Base-by-base conservation (phyloP, 2,329 filamentous ascomycete genomes). In the Pseudopithomyces chartarum region DNA sequence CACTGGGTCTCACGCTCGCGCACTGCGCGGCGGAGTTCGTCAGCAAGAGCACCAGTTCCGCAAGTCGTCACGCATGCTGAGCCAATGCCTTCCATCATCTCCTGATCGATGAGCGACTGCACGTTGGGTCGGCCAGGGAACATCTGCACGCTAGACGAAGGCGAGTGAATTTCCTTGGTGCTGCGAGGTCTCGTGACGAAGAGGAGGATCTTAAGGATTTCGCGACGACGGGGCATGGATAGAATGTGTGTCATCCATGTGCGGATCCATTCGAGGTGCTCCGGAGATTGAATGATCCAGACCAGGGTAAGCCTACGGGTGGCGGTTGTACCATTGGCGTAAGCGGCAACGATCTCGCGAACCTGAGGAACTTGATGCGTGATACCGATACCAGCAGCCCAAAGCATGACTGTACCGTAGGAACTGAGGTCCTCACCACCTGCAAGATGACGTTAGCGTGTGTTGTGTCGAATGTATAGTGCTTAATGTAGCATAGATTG, bases 281-380 rank as follows among this genome's bases (percentile, higher is more conserved):
- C 90, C 36, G 90, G 89, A 54, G 92, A 91, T 59, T 95, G 91
- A 62, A 98, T 90, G 69, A 97, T 89, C 95, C 95, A 98, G 58
- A 97, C 86, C 7, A 98, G 86, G 1, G 89, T 91, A 45, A 98
- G 79, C 39, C 89, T 87, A 50, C 92, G 88, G 3, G 91, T 92
- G 4, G 94, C 92, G 36, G 92, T 87, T 1, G 87, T 92, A 57
- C 65, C 89, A 85, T 91, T 78, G 80, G 82, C 81, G 81, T 85
- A 69, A 76, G 80, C 77, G 47, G 75, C 74, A 40, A 82, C 79
- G 17, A 82, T 76, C 56, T 95, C 89, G 54, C 87, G 88, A 8
- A 97, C 84, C 74, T 96, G 96, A 33, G 92, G 91, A 29, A 98
- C 86, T 73, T 96, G 92, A 75, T 98, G 94, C 1, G 94, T 97